Conservation (phyloP, 495 filamentous ascomycete genomes). For the Staphylotrichum tortipilum region DNA sequence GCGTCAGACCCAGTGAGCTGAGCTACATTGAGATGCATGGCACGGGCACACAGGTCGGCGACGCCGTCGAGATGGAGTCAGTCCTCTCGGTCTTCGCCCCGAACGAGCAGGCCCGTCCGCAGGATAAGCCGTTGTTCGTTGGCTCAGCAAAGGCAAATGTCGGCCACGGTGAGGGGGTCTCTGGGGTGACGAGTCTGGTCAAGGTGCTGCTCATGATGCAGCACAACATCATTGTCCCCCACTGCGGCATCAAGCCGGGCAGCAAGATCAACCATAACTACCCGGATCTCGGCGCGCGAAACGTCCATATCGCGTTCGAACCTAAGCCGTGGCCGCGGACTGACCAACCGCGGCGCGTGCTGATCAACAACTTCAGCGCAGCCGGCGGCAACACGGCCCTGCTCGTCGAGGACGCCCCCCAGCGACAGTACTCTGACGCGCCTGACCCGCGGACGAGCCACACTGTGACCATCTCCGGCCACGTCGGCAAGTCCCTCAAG, state of each 20-base stretch:
- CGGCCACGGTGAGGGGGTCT: conserved; percentile 76
- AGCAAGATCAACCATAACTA: conserved; percentile 64
- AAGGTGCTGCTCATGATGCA: conserved; percentile 80
- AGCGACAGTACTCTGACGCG: conserved; percentile 11
- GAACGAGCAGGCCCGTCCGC: conserved; percentile 27
- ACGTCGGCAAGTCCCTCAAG: conserved; percentile 38
- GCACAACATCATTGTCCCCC: conserved; percentile 68
- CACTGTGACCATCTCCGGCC: conserved; percentile 45
- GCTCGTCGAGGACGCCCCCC: conserved; percentile 48
- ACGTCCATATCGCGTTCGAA: conserved; percentile 50
- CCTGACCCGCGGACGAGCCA: conserved; percentile 40
- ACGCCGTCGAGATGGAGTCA: conserved; percentile 63
- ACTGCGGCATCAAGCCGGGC: conserved; percentile 61
- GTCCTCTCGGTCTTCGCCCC: conserved; percentile 71
- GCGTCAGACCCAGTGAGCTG: conserved; percentile 55
- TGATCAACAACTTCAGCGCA: conserved; percentile 58
- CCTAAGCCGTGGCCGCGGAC: conserved; percentile 53
- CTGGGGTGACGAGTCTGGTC: conserved; percentile 65
- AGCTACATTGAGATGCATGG: conserved; percentile 79
- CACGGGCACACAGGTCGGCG: conserved; percentile 74
- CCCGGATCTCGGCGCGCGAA: conserved; percentile 61
- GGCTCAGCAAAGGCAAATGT: conserved; percentile 79
- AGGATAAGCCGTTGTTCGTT: conserved; percentile 58
- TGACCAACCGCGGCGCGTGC: conserved; percentile 37
- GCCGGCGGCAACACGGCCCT: conserved; percentile 55